Base-by-base conservation (phyloP, 305 asterid genomes). In the Fraxinus sp. region DNA sequence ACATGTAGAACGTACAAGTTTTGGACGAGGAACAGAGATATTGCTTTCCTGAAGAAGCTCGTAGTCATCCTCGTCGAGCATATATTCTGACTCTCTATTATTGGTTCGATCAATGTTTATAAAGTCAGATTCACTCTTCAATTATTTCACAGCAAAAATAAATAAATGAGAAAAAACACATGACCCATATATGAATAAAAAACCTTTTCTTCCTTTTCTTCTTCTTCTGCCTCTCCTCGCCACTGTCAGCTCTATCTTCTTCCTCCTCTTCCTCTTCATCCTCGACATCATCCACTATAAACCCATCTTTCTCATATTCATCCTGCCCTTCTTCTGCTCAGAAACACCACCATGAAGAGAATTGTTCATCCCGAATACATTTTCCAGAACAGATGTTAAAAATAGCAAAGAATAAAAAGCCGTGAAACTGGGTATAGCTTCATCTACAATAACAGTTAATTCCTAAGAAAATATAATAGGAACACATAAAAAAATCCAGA, bases 21-120 rank as follows among this genome's bases (percentile, higher is more conserved):
- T 93, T 26, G 97, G 99, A n/a, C 98, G 98, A 87, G 89, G 91
- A 85, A 93, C 98, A 7, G 97, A 83, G 75, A 94, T 92, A 83
- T 96, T 95, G 89, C 94, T 93, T 85, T 97, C 99, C 90, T 97
- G 95, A 62, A 97, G 96, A 80, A 97, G 98, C 85, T 91, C 98
- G 80, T 93, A 95, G 83, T 97, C 98, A 89, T 97, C 99, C 81
- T 92, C 99, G 80, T 97, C 99, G 73, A 97, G 97, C 78, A 80
- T 88, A 80, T 87, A 93, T 87, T 88, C 96, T 0, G 96, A 92
- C 81, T 93, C 98, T 89, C 99, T 97, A 77, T 20, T 82, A 76
- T 72, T 57, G 68, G 46, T 30, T 24, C 20, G 28, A 81, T 24
- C 10, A 75, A 80, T 82, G 52, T 43, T 20, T 37, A 86, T 49